phyloP scores from a whole-genome alignment of 2,329 filamentous ascomycete species.

The Dissoconium aciculare region DNA sequence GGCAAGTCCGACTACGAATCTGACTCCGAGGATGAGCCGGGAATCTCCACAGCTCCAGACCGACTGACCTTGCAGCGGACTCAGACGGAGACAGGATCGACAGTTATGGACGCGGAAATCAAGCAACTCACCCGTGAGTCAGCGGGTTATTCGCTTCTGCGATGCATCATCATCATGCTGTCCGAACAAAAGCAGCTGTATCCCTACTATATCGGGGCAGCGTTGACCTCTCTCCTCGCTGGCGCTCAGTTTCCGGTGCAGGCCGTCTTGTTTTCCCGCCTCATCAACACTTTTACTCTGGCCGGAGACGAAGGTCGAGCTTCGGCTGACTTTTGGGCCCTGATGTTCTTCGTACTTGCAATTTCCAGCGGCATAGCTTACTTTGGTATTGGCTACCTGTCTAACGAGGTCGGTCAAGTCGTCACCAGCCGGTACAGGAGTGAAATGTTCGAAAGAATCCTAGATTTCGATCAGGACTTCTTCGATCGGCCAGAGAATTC shows the following conservation, averaged over 20 bases:
- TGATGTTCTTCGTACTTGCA: conserved; percentile 43
- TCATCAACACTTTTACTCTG: conserved; percentile 35
- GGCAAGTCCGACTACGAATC: conserved; percentile 8
- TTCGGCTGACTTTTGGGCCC: conserved; percentile 36
- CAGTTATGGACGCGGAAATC: conserved; percentile 21
- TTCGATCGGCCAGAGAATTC: conserved; percentile 34
- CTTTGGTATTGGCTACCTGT: conserved; percentile 31
- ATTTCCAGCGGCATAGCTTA: conserved; percentile 33
- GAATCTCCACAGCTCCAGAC: conserved; percentile 12
- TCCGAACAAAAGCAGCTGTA: conserved; percentile 24
- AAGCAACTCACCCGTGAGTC: conserved; percentile 16
- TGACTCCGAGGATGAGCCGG: conserved; percentile 14
- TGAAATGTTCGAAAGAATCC: conserved; percentile 21
- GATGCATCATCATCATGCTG: conserved; percentile 26
- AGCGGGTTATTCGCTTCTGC: conserved; percentile 20
- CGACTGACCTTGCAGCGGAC: conserved; percentile 14
- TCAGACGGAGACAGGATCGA: conserved; percentile 17
- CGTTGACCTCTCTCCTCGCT: conserved; percentile 22
- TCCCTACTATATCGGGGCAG: conserved; percentile 26
- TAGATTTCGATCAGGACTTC: conserved; percentile 22
- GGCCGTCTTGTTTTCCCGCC: conserved; percentile 35
- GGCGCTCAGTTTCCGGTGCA: conserved; percentile 35
- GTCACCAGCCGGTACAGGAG: conserved; percentile 23
- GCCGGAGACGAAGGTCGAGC: conserved; percentile 22
- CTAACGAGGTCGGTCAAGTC: conserved; percentile 33